Evolutionary conservation across 2,329 filamentous ascomycete species (phyloP).

Genomic region (Colletotrichum camelliae): DNA sequence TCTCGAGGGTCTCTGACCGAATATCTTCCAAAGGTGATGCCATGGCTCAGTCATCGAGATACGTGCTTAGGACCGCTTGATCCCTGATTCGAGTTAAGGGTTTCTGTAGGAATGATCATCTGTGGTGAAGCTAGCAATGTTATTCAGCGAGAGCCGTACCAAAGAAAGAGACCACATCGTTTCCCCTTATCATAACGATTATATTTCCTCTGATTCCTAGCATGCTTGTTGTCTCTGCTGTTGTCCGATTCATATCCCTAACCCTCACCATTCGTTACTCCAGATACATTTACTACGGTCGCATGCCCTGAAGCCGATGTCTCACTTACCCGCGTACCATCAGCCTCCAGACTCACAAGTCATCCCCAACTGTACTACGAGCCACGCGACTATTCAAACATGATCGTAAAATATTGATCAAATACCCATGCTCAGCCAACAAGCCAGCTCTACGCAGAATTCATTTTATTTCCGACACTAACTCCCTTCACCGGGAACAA

Average conservation of each 20-base stretch:
- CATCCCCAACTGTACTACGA: background rate
- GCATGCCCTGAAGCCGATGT: background rate
- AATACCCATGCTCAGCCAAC: background rate
- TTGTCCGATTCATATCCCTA: background rate
- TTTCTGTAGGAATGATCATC: background rate
- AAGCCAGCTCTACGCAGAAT: background rate
- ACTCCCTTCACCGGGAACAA: background rate
- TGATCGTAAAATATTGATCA: background rate
- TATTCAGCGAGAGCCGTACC: background rate
- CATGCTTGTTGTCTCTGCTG: background rate
- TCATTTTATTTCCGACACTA: background rate
- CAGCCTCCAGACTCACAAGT: background rate
- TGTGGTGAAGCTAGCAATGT: background rate
- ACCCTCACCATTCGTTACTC: background rate
- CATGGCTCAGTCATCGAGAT: background rate
- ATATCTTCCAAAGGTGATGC: background rate
- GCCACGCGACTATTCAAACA: background rate
- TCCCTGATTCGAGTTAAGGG: background rate
- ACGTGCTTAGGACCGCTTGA: background rate
- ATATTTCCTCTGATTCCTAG: background rate
- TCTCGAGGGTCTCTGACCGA: background rate
- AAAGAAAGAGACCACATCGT: background rate
- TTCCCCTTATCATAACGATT: background rate
- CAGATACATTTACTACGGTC: background rate
- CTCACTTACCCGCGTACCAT: background rate